These are phyloP conservation scores for Epithemia pelagica DNA, from an alignment of 108 stramenopile genomes.

Conservation along the genomic window DNA sequence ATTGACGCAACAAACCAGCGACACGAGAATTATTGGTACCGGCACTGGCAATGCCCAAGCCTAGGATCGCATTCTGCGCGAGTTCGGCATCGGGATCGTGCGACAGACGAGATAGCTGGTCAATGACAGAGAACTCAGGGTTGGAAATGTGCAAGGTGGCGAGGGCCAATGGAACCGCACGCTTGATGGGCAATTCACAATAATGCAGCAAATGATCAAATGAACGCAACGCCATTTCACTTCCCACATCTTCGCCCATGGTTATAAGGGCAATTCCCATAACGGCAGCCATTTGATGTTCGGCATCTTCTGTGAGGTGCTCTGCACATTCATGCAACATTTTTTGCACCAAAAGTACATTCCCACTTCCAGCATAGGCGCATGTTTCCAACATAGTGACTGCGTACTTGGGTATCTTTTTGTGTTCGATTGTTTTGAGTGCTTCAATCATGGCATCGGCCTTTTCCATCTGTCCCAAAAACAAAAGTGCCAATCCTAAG, in stretches of 20 bases:
- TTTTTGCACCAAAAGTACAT: constrained; percentile 95
- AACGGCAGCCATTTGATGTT: constrained; percentile 93
- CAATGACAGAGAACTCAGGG: constrained; percentile 96
- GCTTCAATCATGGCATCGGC: constrained; percentile 97
- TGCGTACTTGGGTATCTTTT: constrained; percentile 84
- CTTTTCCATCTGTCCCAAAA: constrained; percentile 92
- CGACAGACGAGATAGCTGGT: constrained; percentile 93
- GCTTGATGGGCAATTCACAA: constrained; percentile 94
- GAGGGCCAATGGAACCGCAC: constrained; percentile 95
- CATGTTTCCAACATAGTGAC: constrained; percentile 87
- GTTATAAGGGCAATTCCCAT: constrained; percentile 95
- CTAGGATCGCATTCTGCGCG: constrained; percentile 93
- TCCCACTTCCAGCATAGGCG: constrained; percentile 97
- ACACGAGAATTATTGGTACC: constrained; percentile 99
- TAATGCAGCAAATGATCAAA: constrained; percentile 99
- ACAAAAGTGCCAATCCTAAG: constrained; percentile 94
- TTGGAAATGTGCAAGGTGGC: constrained; percentile 91
- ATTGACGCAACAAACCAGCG: constrained; percentile 93
- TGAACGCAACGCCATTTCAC: constrained; percentile 95
- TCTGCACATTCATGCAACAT: constrained; percentile 98
- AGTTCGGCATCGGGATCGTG: constrained; percentile 95
- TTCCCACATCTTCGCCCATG: constrained; percentile 96
- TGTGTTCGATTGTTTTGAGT: constrained; percentile 92
- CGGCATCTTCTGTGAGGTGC: constrained; percentile 91
- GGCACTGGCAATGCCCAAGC: constrained; percentile 92